Evolutionary conservation across 495 filamentous ascomycete species (phyloP).

Genomic region (Aspergillus cristatus): DNA sequence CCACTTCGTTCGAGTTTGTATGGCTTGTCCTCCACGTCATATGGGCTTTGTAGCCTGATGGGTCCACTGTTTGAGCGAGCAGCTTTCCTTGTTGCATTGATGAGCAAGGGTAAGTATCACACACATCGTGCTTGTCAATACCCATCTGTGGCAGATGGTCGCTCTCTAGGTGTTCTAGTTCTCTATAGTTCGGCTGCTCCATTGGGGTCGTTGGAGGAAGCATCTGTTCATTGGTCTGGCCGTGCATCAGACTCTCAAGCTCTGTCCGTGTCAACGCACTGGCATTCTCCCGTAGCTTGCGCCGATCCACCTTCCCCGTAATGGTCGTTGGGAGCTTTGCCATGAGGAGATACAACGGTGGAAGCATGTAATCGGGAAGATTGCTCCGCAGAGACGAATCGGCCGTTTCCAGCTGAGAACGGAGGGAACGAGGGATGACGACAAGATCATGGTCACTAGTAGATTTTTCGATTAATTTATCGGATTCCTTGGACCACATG

Average conservation of each 20-base stretch:
- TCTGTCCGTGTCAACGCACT: slow-evolving; percentile 26
- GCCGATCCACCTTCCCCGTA: slow-evolving; percentile 35
- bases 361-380: slow-evolving; percentile 33
- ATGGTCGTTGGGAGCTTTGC: slow-evolving; percentile 24
- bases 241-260: too few relatives aligned
- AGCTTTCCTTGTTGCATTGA: slow-evolving; percentile 59
- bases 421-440: not conserved
- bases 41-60: slow-evolving; percentile 37
- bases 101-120: slow-evolving; percentile 53
- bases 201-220: too few relatives aligned
- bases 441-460: not conserved
- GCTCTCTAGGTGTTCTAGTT: too few relatives aligned
- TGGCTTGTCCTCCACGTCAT: slow-evolving; percentile 28
- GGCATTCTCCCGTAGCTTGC: slow-evolving; percentile 27
- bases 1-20: slow-evolving; percentile 21
- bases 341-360: slow-evolving; percentile 19
- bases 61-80: slow-evolving; percentile 49
- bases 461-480: not conserved
- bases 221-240: too few relatives aligned
- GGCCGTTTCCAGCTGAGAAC: not conserved
- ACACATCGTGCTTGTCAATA: too few relatives aligned
- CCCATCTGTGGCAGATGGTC: too few relatives aligned
- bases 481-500: not conserved
- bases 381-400: not conserved
- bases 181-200: too few relatives aligned